Evolutionary conservation across 176 grass and related monocot species (phyloP).

Genomic region (Oryza glaberrima): DNA sequence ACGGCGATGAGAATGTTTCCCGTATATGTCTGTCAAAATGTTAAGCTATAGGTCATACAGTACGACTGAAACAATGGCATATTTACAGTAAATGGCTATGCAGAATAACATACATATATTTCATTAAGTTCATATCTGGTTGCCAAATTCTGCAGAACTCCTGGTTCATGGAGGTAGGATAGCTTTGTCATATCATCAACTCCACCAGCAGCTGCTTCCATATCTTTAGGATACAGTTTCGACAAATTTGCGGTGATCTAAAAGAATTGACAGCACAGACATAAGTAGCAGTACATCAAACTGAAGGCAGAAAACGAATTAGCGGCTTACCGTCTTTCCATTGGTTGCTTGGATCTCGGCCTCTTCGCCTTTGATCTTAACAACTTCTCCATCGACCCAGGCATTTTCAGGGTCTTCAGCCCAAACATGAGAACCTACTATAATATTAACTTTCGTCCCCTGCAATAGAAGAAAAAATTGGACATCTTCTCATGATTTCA

Average conservation of each 20-base stretch:
- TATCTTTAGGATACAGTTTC: constrained; percentile 98
- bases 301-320: background rate
- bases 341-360: constrained; percentile 66
- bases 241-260: constrained; percentile 78
- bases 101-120: constrained; percentile 78
- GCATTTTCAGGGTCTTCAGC: constrained; percentile 64
- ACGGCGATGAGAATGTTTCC: constrained; percentile 98
- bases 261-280: constrained; percentile 8
- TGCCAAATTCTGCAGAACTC: constrained; percentile 88
- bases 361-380: constrained; percentile 86
- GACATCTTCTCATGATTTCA: background rate
- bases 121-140: constrained; percentile 98
- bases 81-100: constrained; percentile 13
- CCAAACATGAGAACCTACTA: constrained; percentile 95
- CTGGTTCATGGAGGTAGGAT: constrained; percentile 96
- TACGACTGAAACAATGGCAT: constrained; percentile 6
- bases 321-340: constrained; percentile 68
- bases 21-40: constrained; percentile 83
- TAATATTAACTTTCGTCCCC: constrained; percentile 97
- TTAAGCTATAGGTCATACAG: constrained; percentile 19
- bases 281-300: constrained; percentile 16
- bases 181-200: constrained; percentile 99
- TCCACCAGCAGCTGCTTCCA: constrained; percentile 89
- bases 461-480: constrained; percentile 40
- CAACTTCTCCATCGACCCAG: constrained; percentile 91